Percentiles rank a stretch among this genome's conserved stretches.
phyloP scores from a whole-genome alignment of 2,329 filamentous ascomycete species.

The Penicillium expansum region DNA sequence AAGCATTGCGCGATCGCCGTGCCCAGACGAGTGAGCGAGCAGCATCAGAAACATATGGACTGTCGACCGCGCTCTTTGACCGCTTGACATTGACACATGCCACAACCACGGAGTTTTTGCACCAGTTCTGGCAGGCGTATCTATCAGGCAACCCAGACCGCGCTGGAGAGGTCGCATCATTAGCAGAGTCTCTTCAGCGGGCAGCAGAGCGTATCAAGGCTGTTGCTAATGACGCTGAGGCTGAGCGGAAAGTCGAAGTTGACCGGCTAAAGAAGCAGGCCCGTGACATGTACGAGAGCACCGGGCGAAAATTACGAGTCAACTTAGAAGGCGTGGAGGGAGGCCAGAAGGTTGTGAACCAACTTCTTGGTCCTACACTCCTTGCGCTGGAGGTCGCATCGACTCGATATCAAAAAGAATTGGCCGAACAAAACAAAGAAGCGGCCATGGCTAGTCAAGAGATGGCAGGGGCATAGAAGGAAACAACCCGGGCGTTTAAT shows the following conservation, averaged over 20 bases:
- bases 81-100: conserved; percentile 75
- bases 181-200: conserved; percentile 76
- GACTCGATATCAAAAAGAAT: conserved; percentile 67
- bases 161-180: conserved; percentile 73
- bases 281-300: conserved; percentile 66
- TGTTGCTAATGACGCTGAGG: conserved; percentile 76
- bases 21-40: conserved; percentile 40
- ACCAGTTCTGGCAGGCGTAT: conserved; percentile 94
- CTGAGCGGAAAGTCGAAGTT: conserved; percentile 65
- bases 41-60: conserved; percentile 43
- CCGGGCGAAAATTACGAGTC: conserved; percentile 69
- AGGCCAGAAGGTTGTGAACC: conserved; percentile 70
- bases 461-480: not conserved
- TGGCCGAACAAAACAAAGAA: conserved; percentile 58
- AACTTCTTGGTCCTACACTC: conserved; percentile 72
- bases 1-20: conserved; percentile 58
- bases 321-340: conserved; percentile 66
- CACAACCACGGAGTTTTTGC: conserved; percentile 91
- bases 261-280: conserved; percentile 67
- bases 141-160: conserved; percentile 81
- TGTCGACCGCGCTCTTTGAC: conserved; percentile 56
- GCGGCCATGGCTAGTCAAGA: conserved; percentile 15
- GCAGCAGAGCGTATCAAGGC: conserved; percentile 76
- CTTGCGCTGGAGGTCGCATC: conserved; percentile 68
- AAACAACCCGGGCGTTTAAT: conserved; percentile 7